Conservation (phyloP, 495 filamentous ascomycete genomes). For the Aspergillus coremiiformis region DNA sequence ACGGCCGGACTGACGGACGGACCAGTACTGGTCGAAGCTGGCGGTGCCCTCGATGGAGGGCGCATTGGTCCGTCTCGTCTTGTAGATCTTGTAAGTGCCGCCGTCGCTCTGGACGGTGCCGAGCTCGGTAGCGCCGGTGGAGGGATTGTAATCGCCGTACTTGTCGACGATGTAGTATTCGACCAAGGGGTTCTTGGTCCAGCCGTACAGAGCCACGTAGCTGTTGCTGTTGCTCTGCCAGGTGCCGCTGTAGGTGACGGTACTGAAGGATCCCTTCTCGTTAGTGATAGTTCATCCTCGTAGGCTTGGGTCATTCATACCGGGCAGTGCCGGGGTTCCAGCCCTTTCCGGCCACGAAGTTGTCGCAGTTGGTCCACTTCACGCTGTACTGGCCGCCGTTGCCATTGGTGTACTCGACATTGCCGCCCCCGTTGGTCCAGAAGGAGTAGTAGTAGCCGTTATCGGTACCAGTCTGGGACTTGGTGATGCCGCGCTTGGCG, state of each 20-base stretch:
- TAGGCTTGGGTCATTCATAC: slow-evolving; percentile 19
- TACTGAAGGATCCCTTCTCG: too few relatives aligned
- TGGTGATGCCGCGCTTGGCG: slow-evolving; percentile 28
- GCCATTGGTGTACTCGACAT: slow-evolving; percentile 52
- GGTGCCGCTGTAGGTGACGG: slow-evolving; percentile 46
- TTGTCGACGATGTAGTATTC: slow-evolving; percentile 60
- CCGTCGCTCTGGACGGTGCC: slow-evolving; percentile 54
- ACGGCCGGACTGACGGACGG: slow-evolving; percentile 47
- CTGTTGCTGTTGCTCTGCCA: slow-evolving; percentile 50
- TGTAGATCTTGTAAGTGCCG: slow-evolving; percentile 56
- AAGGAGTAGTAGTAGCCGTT: slow-evolving; percentile 57
- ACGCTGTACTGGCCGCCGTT: slow-evolving; percentile 48
- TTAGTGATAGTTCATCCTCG: too few relatives aligned
- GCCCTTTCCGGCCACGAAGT: slow-evolving; percentile 58
- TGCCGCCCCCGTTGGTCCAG: slow-evolving; percentile 51
- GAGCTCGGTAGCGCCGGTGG: slow-evolving; percentile 35
- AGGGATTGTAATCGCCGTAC: slow-evolving; percentile 48
- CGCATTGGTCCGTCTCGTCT: slow-evolving; percentile 50
- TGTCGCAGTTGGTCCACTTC: slow-evolving; percentile 46
- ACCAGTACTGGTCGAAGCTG: slow-evolving; percentile 58
- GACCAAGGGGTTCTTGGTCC: slow-evolving; percentile 53
- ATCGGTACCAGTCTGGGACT: slow-evolving; percentile 41
- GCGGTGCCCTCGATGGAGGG: slow-evolving; percentile 51
- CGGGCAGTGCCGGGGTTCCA: slow-evolving; percentile 49
- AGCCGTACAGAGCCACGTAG: slow-evolving; percentile 56